phyloP scores from a whole-genome alignment of 805 yeast species.

The Candida argentea region DNA sequence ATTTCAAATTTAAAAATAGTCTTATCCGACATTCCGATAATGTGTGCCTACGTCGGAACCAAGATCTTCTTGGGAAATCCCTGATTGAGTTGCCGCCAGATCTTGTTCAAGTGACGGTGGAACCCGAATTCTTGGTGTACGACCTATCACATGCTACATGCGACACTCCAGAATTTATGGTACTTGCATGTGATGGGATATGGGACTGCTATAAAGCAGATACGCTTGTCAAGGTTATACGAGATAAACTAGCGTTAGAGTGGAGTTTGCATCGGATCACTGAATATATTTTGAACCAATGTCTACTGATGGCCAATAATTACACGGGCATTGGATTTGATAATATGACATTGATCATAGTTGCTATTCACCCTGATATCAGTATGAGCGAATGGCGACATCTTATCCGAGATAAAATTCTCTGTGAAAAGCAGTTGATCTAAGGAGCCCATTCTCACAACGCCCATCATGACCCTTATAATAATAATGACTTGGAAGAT shows the following conservation, averaged over 20 bases:
- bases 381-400: slow-evolving; percentile 49
- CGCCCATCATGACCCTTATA: too few species aligned
- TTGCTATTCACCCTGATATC: slow-evolving; percentile 43
- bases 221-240: slow-evolving; percentile 41
- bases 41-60: slow-evolving; percentile 18
- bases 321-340: slow-evolving; percentile 75
- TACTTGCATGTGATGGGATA: slow-evolving; percentile 37
- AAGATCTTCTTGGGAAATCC: slow-evolving; percentile 13
- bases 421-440: slow-evolving; percentile 3
- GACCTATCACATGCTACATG: slow-evolving; percentile 13
- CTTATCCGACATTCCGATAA: slow-evolving; percentile 20
- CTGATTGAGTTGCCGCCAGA: slow-evolving; percentile 33
- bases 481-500: too few species aligned
- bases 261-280: slow-evolving; percentile 49
- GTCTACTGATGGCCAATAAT: slow-evolving; percentile 61
- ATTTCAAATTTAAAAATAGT: slow-evolving; percentile 31
- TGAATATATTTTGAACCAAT: slow-evolving; percentile 51
- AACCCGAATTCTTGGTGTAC: slow-evolving; percentile 32
- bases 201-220: slow-evolving; percentile 46
- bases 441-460: too few species aligned
- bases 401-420: slow-evolving; percentile 34
- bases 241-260: slow-evolving; percentile 49
- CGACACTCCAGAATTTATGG: slow-evolving; percentile 24
- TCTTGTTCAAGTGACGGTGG: slow-evolving; percentile 32
- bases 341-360: slow-evolving; percentile 67